Percentiles rank a stretch among this genome's conserved stretches.
Conservation (phyloP, 768 basidiomycete species). For the Cystobasidium tubakii region DNA sequence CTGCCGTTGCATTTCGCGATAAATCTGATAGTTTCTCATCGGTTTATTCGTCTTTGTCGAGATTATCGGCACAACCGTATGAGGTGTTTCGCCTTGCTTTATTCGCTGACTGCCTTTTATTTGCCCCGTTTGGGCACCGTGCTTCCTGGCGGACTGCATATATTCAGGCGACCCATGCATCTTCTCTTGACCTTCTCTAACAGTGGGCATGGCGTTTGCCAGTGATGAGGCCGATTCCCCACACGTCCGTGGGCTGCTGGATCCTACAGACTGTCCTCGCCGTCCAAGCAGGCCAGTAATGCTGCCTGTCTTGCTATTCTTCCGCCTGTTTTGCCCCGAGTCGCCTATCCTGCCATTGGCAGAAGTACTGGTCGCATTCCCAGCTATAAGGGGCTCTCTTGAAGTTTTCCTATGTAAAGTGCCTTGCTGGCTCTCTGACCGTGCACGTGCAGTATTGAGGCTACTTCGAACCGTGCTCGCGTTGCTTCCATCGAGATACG, state of each 20-base stretch:
- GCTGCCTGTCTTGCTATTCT: slow-evolving; percentile 24
- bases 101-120: not conserved
- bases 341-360: not conserved
- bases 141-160: not conserved
- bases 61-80: slow-evolving; percentile 4
- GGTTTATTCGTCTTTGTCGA: slow-evolving; percentile 10
- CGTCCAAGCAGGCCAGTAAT: slow-evolving; percentile 24
- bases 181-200: not conserved
- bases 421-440: slow-evolving; percentile 3
- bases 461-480: not conserved
- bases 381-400: slow-evolving; percentile 20
- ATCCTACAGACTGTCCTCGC: not conserved
- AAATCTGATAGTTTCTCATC: slow-evolving; percentile 29
- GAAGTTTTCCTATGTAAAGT: slow-evolving; percentile 28
- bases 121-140: not conserved
- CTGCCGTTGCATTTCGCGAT: not conserved
- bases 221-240: not conserved
- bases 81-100: not conserved
- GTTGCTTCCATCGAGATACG: not conserved
- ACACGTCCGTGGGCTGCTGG: not conserved
- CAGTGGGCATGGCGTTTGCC: not conserved
- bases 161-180: not conserved
- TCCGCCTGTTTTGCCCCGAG: not conserved
- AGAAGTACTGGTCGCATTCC: not conserved
- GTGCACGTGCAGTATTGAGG: not conserved